Base-by-base conservation (phyloP, 2,329 filamentous ascomycete genomes). In the Pseudogymnoascus sp. region DNA sequence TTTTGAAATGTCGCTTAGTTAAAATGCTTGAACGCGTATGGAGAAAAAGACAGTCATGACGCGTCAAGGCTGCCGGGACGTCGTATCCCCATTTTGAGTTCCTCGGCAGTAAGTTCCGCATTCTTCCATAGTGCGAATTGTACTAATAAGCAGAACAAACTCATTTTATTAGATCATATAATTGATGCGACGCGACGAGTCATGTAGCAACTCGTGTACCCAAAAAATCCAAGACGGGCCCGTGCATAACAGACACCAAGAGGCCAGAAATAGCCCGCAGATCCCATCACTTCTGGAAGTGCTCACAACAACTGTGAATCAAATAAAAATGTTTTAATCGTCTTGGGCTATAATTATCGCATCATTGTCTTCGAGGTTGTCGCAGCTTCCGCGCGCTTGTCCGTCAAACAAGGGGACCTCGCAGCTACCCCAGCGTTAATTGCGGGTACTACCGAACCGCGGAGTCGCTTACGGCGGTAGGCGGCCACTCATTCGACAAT, bases 331-430 rank as follows among this genome's bases (percentile, higher is more conserved):
- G 45, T 28, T 31, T 16, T 2, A 31, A 28, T n/a, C 43, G 28
- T 16, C 6, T 23, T 8, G n/a, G 45, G 25, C 14, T 52, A 49
- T 52, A 31, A 52, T 52, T 31, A 52, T 31, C 45, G 23, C 14
- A 16, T 31, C 16, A 9, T 52, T 28, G 14, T 4, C 43, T 52
- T 31, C 23, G 5, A 31, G 8, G 45, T 28, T 28, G 43, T 28
- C 45, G 45, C 43, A 49, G 16, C 23, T 52, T 52, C 45, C 45
- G 45, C 45, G 45, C 45, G 45, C 45, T 52, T 52, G 45, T 52
- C 23, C 14, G 16, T 31, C 14, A 52, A 52, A 52, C 45, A 52
- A 28, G 45, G 43, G 43, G 45, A n/a, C 14, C 23, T 14, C 9
- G 4, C 7, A 55, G 49, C 49, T 55, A 33, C 49, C 45, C 45